Percentiles rank a stretch among this genome's conserved stretches.
These are phyloP conservation scores for Rhizoctonia solani DNA, from an alignment of 1,284 basidiomycete species.

Conservation along the genomic window DNA sequence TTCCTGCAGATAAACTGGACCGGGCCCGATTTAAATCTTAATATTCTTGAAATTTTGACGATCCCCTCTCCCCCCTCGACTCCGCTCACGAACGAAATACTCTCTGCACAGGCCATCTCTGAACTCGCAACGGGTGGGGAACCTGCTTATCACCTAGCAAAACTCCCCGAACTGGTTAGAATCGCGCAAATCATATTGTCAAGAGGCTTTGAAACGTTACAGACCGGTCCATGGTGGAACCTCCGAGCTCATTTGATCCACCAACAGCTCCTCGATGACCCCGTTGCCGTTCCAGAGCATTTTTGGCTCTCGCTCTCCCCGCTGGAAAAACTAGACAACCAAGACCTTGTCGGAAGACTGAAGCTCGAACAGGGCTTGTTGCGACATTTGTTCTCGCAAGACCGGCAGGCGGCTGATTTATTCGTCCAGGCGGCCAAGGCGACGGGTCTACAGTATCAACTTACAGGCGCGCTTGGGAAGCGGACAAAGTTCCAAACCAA, in stretches of 20 bases:
- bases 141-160: slow-evolving; percentile 92
- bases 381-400: slow-evolving; percentile 72
- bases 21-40: slow-evolving; percentile 80
- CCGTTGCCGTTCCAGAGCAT: slow-evolving; percentile 62
- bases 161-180: slow-evolving; percentile 71
- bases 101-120: slow-evolving; percentile 71
- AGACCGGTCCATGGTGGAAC: slow-evolving; percentile 74
- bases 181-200: slow-evolving; percentile 75
- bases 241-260: slow-evolving; percentile 77
- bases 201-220: slow-evolving; percentile 53
- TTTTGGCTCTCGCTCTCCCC: slow-evolving; percentile 56
- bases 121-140: slow-evolving; percentile 87
- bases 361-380: slow-evolving; percentile 82
- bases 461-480: slow-evolving; percentile 92
- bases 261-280: slow-evolving; percentile 84
- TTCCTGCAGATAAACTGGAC: slow-evolving; percentile 98
- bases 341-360: slow-evolving; percentile 69
- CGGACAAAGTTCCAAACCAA: slow-evolving; percentile 92
- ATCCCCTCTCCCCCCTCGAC: slow-evolving; percentile 43
- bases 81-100: slow-evolving; percentile 45
- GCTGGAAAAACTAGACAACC: slow-evolving; percentile 55
- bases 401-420: slow-evolving; percentile 76
- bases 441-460: slow-evolving; percentile 83
- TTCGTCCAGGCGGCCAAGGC: slow-evolving; percentile 81
- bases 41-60: slow-evolving; percentile 56